Evolutionary conservation across 2,329 filamentous ascomycete species (phyloP), one percentile per base, ranked within the genome.

Genomic region (Aureobasidium zeae): DNA sequence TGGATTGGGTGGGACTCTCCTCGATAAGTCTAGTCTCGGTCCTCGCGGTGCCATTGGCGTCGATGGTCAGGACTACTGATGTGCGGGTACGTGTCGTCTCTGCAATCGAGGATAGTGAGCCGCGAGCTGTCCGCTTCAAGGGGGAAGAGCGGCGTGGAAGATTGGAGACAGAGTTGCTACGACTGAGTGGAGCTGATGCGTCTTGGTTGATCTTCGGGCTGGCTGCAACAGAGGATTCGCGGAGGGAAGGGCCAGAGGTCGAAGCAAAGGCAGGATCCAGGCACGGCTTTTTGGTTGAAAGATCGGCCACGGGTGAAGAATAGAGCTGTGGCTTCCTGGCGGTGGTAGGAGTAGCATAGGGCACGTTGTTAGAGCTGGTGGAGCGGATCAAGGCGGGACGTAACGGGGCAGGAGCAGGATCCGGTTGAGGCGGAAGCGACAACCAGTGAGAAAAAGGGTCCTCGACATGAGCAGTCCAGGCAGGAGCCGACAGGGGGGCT

Each of bases 101-200:
- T 3, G 67, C 66, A 11, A 72, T 71, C 6, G 67, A 61, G 25
- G 61, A 62, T 3, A 71, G 58, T 12, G 62, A 62, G 2, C 25
- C 42, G 24, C 43, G 46, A 45, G 60, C 57, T 38, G 50, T 55
- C 24, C 63, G 60, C 53, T 72, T 72, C 16, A 71, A 47, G 1
- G 69, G 69, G 12, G 69, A 72, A 3, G 65, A 61, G 22, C 63
- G 64, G 10, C 68, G 62, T 28, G 64, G 62, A 16, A 67, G 61
- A 26, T 61, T 57, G 44, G 48, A 53, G 47, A 53, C 35, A 24
- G 51, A 57, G 38, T 51, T 55, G 47, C 53, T 58, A 3, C 55
- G 49, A 42, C 34, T 51, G 4, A 57, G 42, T 4, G 49, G 36
- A 10, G 52, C 51, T 32, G 57, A 55, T 11, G 63, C 62, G 24